phyloP scores from a whole-genome alignment of 2,329 filamentous ascomycete genomes.

The Tolypocladium ovalisporum region DNA sequence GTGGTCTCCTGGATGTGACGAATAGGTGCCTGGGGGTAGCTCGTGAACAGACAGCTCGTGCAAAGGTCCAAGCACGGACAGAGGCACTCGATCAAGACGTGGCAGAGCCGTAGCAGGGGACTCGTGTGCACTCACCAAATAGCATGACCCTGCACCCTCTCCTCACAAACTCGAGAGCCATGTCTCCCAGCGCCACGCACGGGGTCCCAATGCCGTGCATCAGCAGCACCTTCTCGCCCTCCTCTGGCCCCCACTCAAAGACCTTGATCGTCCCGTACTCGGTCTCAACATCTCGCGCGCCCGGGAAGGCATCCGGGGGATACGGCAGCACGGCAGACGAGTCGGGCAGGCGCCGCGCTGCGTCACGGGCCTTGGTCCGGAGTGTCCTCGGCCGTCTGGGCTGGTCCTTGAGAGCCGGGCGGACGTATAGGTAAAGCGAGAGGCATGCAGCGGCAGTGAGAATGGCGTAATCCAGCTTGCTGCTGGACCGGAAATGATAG shows the following conservation, averaged over 20 bases:
- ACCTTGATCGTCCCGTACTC: conserved; percentile 62
- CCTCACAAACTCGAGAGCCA: conserved; percentile 54
- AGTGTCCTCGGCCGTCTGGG: conserved; percentile 2
- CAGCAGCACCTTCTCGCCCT: conserved; percentile 61
- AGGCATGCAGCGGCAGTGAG: conserved; percentile 16
- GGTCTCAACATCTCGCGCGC: conserved; percentile 55
- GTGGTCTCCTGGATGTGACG: not conserved
- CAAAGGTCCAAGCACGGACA: not conserved
- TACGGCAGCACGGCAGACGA: conserved; percentile 37
- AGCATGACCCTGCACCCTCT: conserved; percentile 68
- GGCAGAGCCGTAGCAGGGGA: conserved; percentile 6
- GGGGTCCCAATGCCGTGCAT: conserved; percentile 78
- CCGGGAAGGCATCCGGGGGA: conserved; percentile 59
- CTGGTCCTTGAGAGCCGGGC: conserved; percentile 10
- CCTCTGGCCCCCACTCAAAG: conserved; percentile 70
- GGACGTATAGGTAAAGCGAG: conserved; percentile 22
- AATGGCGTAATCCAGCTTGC: conserved; percentile 4
- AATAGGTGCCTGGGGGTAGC: not conserved
- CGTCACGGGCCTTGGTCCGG: conserved; percentile 1
- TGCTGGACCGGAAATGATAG: not conserved
- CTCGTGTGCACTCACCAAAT: conserved; percentile 44
- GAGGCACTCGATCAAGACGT: not conserved
- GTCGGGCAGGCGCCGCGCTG: not conserved
- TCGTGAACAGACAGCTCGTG: not conserved
- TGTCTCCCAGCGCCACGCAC: conserved; percentile 52